These are phyloP conservation scores for Phascolomyces articulosus DNA, from an alignment of 371 early-diverging fungal genomes.

Conservation along the genomic window DNA sequence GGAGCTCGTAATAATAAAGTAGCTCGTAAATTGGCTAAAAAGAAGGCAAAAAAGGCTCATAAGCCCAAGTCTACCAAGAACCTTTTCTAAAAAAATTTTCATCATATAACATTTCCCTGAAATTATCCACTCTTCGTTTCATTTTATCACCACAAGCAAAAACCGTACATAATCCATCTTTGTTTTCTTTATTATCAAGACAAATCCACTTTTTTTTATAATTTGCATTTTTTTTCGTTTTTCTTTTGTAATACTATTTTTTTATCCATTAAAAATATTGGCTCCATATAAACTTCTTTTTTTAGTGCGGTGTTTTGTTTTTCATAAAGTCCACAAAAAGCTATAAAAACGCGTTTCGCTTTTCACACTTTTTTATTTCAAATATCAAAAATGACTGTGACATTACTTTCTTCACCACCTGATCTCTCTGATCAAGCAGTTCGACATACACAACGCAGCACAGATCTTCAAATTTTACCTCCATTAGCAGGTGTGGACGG, in stretches of 20 bases:
- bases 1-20: conserved; percentile 38
- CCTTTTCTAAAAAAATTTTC: not conserved
- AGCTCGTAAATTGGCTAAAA: conserved; percentile 36
- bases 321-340: too few species aligned
- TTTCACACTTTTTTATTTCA: not conserved
- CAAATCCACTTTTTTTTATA: too few species aligned
- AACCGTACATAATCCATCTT: too few species aligned
- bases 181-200: too few species aligned
- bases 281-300: too few species aligned
- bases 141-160: too few species aligned
- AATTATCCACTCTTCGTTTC: not conserved
- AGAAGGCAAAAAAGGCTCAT: conserved; percentile 31
- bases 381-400: conserved; percentile 38
- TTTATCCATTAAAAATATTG: too few species aligned
- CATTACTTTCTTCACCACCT: conserved; percentile 40
- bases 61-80: conserved; percentile 4
- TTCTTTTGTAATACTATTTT: too few species aligned
- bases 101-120: not conserved
- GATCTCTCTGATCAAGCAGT: conserved; percentile 31
- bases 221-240: too few species aligned
- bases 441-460: conserved; percentile 38
- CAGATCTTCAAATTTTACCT: conserved; percentile 35
- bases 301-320: too few species aligned
- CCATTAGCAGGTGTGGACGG: conserved; percentile 39
- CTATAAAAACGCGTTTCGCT: not conserved